A percentile compares a stretch with the other conserved stretches of the same genome.
phyloP scores from a whole-genome alignment of 345 rosid genomes.

The Arabidopsis thaliana region DNA sequence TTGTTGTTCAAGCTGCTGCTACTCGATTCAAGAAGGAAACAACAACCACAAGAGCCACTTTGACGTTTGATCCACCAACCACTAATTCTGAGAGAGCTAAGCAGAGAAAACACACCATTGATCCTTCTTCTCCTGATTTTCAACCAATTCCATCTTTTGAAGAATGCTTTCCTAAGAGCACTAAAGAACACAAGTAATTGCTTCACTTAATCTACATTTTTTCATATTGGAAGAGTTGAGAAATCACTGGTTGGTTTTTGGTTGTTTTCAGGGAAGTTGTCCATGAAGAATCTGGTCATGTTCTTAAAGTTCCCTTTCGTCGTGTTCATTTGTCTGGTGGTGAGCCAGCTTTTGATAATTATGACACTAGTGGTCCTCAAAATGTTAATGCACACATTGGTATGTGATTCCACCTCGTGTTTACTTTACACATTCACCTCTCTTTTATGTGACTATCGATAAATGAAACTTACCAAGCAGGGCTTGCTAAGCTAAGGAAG shows the following conservation, averaged over 20 bases:
- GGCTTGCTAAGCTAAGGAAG: constrained; percentile 86
- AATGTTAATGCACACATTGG: constrained; percentile 76
- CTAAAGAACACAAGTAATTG: constrained; percentile 72
- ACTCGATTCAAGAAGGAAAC: constrained; percentile 55
- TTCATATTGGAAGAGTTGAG: background rate
- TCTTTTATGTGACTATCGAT: background rate
- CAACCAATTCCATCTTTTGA: constrained; percentile 86
- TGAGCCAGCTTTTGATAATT: constrained; percentile 81
- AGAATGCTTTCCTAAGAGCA: constrained; percentile 90
- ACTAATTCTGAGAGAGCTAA: constrained; percentile 56
- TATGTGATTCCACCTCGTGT: constrained; percentile 40
- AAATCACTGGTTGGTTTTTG: constrained; percentile 6
- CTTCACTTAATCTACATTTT: background rate
- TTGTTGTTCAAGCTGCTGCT: constrained; percentile 52
- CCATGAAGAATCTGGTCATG: constrained; percentile 86
- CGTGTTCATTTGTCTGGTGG: constrained; percentile 84
- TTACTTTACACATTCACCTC: background rate
- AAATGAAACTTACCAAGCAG: constrained; percentile 50
- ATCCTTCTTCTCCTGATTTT: constrained; percentile 95
- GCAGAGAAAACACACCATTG: constrained; percentile 73
- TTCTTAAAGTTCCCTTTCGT: constrained; percentile 89
- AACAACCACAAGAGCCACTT: constrained; percentile 58
- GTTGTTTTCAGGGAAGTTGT: constrained; percentile 63
- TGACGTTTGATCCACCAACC: constrained; percentile 79
- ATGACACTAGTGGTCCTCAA: constrained; percentile 98